Evolutionary conservation across 306 rosid genomes (phyloP).

Genomic region (Pueraria montana): DNA sequence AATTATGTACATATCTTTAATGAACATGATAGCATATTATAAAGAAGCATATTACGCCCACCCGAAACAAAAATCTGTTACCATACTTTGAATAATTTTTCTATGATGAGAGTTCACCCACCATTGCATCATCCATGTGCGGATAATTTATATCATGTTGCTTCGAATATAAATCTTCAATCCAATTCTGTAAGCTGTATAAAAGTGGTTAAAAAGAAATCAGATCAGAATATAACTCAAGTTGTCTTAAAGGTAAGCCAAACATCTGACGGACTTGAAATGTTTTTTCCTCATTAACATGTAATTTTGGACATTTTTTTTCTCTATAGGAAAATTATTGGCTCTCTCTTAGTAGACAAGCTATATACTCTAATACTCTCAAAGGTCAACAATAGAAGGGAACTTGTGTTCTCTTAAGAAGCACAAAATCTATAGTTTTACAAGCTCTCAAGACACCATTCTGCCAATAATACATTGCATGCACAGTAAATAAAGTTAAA

Average conservation of each 20-base stretch:
- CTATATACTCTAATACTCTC: neutral
- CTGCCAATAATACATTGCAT: neutral
- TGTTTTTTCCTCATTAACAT: no score
- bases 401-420: neutral
- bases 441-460: neutral
- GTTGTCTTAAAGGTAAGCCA: slow-evolving; percentile 33
- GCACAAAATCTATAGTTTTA: neutral
- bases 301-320: no score
- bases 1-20: no score
- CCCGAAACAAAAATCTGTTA: no score
- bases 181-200: slow-evolving; percentile 95
- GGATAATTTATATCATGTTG: slow-evolving; percentile 93
- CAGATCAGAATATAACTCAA: slow-evolving; percentile 32
- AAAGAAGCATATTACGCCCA: no score
- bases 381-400: slow-evolving; percentile 14
- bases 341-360: neutral
- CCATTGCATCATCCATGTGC: slow-evolving; percentile 96
- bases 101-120: no score
- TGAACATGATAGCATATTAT: no score
- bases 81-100: no score
- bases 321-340: neutral
- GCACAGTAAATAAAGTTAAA: slow-evolving; percentile 13
- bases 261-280: slow-evolving; percentile 12
- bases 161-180: slow-evolving; percentile 95
- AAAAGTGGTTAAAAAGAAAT: slow-evolving; percentile 46